Evolutionary conservation across 768 basidiomycete genomes (phyloP), one percentile per base, ranked within the genome.

Genomic region (Boletus eberwhitei): DNA sequence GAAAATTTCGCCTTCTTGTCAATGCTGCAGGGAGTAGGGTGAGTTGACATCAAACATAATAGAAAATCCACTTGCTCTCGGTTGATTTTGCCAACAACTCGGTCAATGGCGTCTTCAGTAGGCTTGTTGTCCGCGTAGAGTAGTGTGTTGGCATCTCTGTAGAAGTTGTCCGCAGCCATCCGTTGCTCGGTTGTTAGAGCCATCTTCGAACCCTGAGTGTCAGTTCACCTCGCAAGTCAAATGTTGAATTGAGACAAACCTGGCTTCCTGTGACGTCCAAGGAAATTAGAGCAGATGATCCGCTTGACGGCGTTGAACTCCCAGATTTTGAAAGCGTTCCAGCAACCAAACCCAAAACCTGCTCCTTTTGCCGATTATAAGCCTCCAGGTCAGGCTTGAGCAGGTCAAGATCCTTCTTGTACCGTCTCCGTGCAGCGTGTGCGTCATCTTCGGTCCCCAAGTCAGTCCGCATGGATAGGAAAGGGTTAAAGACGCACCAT

Each of bases 121-220:
- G 97, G 97, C 65, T 96, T 97, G 77, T 83, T 93, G 71, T 98
- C 95, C 2, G 91, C 96, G 66, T 98, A 99, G 12, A 93, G 79
- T 22, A 98, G 77, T 4, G 86, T 91, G 64, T 97, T 96, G 26
- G 93, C 91, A 60, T 98, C 96, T 47, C 95, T 82, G 71, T 98
- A 99, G 42, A 98, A 76, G 60, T 83, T 84, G 59, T 96, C 93
- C 26, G 79, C 80, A 26, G 88, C 86, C 43, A 86, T 72, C 54
- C 80, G 80, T 65, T 90, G 88, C 46, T 83, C 77, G 35, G 74
- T 79, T 34, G 82, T 78, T 16, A 82, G 78, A 19, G 78, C 69
- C 58, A 83, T 62, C 81, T 86, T 55, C 14, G 42, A 40, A 34
- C 39, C 36, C 21, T 36, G 50, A 50, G 31, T 44, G 24, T 67